Base-by-base conservation (phyloP, 1,284 basidiomycete species). In the Boletus semigastroideus region DNA sequence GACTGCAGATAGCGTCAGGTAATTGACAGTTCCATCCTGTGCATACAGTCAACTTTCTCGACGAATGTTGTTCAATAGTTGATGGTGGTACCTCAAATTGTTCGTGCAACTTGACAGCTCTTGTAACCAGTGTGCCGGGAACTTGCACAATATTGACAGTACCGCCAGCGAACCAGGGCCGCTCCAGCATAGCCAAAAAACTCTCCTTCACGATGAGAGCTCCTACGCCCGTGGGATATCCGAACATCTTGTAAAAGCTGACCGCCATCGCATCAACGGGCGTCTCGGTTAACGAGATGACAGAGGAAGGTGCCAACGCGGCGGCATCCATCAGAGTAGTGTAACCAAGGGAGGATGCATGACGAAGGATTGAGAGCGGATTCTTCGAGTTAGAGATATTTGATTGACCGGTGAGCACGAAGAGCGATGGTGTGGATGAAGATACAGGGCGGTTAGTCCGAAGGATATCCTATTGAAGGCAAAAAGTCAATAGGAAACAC, bases 221-320 rank as follows among this genome's bases (percentile, higher is more conserved):
- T 30, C 91, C 90, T 40, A 93, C 80, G 2, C 90, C 91, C 0
- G 91, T 94, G 9, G 91, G 91, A 60, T 84, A 92, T 28, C 90
- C 90, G 55, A 92, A 90, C 84, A 92, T 91, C 61, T 94, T 94
- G 74, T 94, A 94, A 61, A 92, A 90, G 38, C 86, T 90, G 48
- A 92, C 67, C 0, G 84, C 88, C 78, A 93, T 84, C 3, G 89
- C 90, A 67, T 92, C 89, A 13, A 89, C 84, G 7, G 83, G 79
- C 22, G 75, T 78, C 49, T 85, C 79, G 3, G 76, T 68, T 17
- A 92, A 73, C 9, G 87, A 87, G 49, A 91, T 77, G 13, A 74
- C 64, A 9, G 86, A 83, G 1, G 86, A 84, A 5, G 89, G 83
- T 0, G 84, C 90, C 19, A 92, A 76, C 2, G 90, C 90, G 7